Base-by-base conservation (phyloP, 129 eudicot genomes). In the Centrapalus pauciflorus region DNA sequence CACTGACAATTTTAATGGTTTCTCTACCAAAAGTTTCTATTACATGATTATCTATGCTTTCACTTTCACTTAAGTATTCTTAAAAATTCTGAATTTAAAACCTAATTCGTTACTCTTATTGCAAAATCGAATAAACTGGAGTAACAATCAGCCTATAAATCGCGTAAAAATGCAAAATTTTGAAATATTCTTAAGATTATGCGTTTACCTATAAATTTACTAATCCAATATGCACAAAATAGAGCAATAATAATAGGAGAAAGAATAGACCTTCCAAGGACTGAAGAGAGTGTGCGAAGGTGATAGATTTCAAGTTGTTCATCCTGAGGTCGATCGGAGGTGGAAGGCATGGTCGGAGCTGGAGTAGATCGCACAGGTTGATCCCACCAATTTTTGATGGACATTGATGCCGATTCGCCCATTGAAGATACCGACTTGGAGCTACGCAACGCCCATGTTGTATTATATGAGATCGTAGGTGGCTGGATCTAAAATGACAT, bases 341-440 rank as follows among this genome's bases (percentile, higher is more conserved):
- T n/a, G n/a, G n/a, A n/a, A n/a, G n/a, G n/a, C n/a, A n/a, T n/a
- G n/a, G n/a, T n/a, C n/a, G n/a, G n/a, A n/a, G n/a, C n/a, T n/a
- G n/a, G n/a, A n/a, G n/a, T n/a, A n/a, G n/a, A n/a, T n/a, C n/a
- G n/a, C n/a, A n/a, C n/a, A n/a, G n/a, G n/a, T n/a, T n/a, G 75
- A 9, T 67, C 80, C 97, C 97, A 91, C 97, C 97, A 87, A 70
- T 49, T 80, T 66, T 64, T 64, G 21, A 90, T 75, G 49, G 95
- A 84, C 25, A 35, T 73, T 3, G 83, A 81, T 1, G 87, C 95
- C 29, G 61, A 49, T 62, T 71, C 81, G 0, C 86, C 84, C 82
- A 76, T 71, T 2, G 92, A 70, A 19, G 96, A 83, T 0, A 89
- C 81, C 0, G 97, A 87, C 69, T 83, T 91, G 73, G 93, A 80